Evolutionary conservation across 2,329 filamentous ascomycete species (phyloP).

Genomic region (Westerdykella sp.): DNA sequence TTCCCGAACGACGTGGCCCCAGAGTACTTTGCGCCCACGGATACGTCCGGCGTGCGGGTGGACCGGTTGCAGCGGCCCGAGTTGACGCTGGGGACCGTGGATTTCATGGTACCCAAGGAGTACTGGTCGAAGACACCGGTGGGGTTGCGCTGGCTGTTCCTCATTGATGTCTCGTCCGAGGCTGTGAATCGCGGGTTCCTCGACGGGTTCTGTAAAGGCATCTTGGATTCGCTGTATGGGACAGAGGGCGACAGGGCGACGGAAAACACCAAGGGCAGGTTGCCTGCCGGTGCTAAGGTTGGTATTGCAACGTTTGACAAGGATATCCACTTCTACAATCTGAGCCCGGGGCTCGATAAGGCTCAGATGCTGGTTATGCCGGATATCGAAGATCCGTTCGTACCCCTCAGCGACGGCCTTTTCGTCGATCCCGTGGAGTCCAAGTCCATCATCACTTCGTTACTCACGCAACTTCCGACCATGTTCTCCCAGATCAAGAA

Average conservation of each 20-base stretch:
- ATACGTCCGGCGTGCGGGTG: conserved; percentile 76
- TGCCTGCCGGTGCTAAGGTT: conserved; percentile 77
- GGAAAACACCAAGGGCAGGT: conserved; percentile 47
- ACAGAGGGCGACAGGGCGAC: conserved; percentile 42
- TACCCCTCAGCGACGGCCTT: conserved; percentile 82
- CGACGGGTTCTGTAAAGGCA: conserved; percentile 83
- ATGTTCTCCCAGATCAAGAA: conserved; percentile 87
- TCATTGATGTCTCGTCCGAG: conserved; percentile 91
- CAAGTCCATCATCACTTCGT: conserved; percentile 76
- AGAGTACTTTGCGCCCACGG: conserved; percentile 90
- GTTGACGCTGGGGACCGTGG: conserved; percentile 83
- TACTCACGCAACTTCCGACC: conserved; percentile 74
- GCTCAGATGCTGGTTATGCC: conserved; percentile 99
- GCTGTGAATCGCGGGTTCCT: conserved; percentile 85
- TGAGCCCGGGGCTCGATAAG: conserved; percentile 70
- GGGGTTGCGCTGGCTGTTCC: conserved; percentile 78
- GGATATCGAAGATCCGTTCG: conserved; percentile 92
- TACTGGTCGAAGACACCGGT: conserved; percentile 96
- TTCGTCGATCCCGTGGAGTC: conserved; percentile 94
- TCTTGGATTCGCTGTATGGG: conserved; percentile 79
- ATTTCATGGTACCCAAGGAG: conserved; percentile 95
- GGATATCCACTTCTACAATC: conserved; percentile 97
- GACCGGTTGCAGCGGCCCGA: conserved; percentile 87
- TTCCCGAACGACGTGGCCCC: conserved; percentile 90
- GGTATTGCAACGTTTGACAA: conserved; percentile 96